Conservation (phyloP, 1,284 basidiomycete genomes). For the Singerocomus inundabilis region DNA sequence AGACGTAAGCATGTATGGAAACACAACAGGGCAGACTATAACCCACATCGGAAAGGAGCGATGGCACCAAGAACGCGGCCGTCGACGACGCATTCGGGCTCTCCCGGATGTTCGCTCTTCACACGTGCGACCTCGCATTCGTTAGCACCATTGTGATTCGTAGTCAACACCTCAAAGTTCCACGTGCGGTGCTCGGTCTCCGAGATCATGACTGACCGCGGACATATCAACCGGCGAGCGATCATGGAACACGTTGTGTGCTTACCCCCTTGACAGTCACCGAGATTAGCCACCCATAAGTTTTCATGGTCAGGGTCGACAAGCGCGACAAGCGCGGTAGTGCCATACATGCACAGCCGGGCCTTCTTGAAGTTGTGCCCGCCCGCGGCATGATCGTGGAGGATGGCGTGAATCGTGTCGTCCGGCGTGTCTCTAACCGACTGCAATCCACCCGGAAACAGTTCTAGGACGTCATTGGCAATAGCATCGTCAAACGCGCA, state of each 20-base stretch:
- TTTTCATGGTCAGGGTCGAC: conserved; percentile 63
- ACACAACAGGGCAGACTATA: conserved; percentile 5
- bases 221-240: conserved; percentile 1
- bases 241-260: conserved; percentile 6
- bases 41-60: conserved; percentile 67
- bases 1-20: conserved; percentile 7
- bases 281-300: conserved; percentile 70
- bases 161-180: conserved; percentile 55
- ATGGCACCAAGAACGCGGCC: conserved; percentile 66
- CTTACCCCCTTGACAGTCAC: conserved; percentile 69
- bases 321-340: conserved; percentile 66
- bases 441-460: conserved; percentile 58
- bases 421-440: conserved; percentile 50
- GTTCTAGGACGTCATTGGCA: conserved; percentile 57
- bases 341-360: conserved; percentile 69
- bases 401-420: conserved; percentile 50
- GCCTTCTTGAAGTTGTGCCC: conserved; percentile 63
- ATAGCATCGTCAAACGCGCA: conserved; percentile 65
- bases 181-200: conserved; percentile 45
- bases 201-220: conserved; percentile 49
- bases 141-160: conserved; percentile 63
- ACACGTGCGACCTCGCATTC: conserved; percentile 57
- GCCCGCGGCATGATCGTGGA: conserved; percentile 59
- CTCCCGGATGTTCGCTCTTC: conserved; percentile 58
- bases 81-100: conserved; percentile 60